phyloP scores from a whole-genome alignment of 192 early-diverging fungal species.

The Coemansia interrupta region DNA sequence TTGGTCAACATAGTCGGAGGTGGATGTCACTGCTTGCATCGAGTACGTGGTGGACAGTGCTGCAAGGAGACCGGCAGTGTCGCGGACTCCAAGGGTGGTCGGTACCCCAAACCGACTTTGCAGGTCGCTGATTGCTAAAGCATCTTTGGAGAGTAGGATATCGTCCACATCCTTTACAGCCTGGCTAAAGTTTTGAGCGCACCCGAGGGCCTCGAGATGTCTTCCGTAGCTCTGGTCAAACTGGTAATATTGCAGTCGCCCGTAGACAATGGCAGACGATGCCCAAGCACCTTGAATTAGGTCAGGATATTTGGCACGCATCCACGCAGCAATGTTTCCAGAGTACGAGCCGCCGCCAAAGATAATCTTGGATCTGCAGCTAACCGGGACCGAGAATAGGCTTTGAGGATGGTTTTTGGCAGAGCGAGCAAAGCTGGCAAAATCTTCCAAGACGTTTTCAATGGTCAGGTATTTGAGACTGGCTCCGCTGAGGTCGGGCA shows the following conservation, averaged over 20 bases:
- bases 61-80: constrained; percentile 31
- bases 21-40: constrained; percentile 13
- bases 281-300: constrained; percentile 63
- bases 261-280: constrained; percentile 66
- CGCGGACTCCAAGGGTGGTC: constrained; percentile 17
- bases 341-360: constrained; percentile 69
- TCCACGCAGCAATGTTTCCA: constrained; percentile 73
- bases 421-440: constrained; percentile 27
- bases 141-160: constrained; percentile 23
- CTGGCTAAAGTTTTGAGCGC: constrained; percentile 21
- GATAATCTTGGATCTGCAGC: constrained; percentile 19
- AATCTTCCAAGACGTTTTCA: constrained; percentile 34
- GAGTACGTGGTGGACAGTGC: constrained; percentile 13
- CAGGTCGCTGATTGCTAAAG: constrained; percentile 9
- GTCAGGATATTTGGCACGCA: constrained; percentile 59
- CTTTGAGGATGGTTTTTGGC: constrained; percentile 11
- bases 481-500: constrained; percentile 34
- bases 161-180: constrained; percentile 44
- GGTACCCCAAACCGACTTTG: constrained; percentile 24
- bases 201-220: constrained; percentile 32
- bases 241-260: constrained; percentile 55
- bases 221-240: constrained; percentile 52
- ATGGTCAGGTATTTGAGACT: constrained; percentile 34
- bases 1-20: constrained; percentile 7
- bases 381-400: constrained; percentile 19